Evolutionary conservation across 2,329 filamentous ascomycete species (phyloP).

Genomic region (Dothiorella sarmentorum): DNA sequence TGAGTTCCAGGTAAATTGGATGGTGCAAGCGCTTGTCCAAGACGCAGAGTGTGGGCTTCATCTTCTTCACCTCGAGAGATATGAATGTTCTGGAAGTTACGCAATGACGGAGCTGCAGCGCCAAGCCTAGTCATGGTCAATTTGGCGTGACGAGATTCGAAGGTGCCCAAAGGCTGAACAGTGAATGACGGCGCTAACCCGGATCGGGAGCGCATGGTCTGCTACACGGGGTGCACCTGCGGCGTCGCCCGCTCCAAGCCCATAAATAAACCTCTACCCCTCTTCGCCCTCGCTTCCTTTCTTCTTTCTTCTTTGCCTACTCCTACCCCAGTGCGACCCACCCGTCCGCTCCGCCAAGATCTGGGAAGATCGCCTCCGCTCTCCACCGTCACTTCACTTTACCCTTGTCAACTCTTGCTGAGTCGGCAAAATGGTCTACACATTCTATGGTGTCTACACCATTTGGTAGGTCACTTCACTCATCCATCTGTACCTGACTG

Average conservation of each 20-base stretch:
- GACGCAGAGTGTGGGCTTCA: not conserved
- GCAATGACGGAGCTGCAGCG: not conserved
- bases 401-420: not conserved
- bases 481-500: constrained; percentile 43
- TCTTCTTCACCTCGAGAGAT: not conserved
- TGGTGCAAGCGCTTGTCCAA: not conserved
- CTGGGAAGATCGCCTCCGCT: no score
- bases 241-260: not conserved
- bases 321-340: not conserved
- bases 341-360: not conserved
- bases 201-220: not conserved
- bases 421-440: constrained; percentile 2
- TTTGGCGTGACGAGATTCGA: not conserved
- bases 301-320: not conserved
- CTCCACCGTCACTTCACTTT: not conserved
- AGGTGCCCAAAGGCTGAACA: constrained; percentile 2
- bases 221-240: not conserved
- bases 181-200: not conserved
- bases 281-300: not conserved
- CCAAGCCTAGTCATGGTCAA: not conserved
- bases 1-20: not conserved
- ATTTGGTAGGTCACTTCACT: constrained; percentile 55
- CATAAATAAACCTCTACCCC: constrained; percentile 12
- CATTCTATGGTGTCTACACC: constrained; percentile 47
- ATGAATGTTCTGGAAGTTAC: no score